Evolutionary conservation across 192 early-diverging fungal genomes (phyloP), one percentile per base, ranked within the genome.

Genomic region (Rhizophagus clarus): DNA sequence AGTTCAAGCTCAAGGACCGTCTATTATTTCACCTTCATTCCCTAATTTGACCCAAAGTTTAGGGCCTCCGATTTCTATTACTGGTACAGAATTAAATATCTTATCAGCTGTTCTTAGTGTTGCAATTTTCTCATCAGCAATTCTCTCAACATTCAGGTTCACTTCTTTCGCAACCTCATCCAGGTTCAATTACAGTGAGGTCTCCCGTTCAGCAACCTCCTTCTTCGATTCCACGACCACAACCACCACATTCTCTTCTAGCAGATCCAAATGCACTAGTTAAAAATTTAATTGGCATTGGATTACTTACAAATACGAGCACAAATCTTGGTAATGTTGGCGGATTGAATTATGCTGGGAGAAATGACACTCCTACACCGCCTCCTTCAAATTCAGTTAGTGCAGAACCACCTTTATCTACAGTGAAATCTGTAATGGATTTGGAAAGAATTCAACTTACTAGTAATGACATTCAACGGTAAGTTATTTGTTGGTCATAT

Each of bases 391-490:
- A 12, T 17, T 28, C 42, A 66, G 62, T 24, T 28, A 26, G 17
- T 28, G 34, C 28, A 22, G 72, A 47, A 24, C 45, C 72, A 24
- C 78, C 78, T 20, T 40, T 42, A 20, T 20, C 79, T 49, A 72
- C 67, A 42, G 31, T 49, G 22, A 49, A 72, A 56, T 56, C 51
- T 31, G 40, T 40, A 24, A 80, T 69, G 32, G 80, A 84, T 64
- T 74, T 77, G 49, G 85, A 83, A 14, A 70, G 69, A 49, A 89
- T 89, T 76, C 79, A 82, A n/a, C 37, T 89, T n/a, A 88, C 83
- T 0, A 86, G 83, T 31, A 83, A 88, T 61, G 88, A 88, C 62
- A 81, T 89, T 49, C 86, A 89, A 74, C 71, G 77, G 87, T 86
- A 83, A 64, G 63, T 81, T 12, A 24, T 70, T 40, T 40, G 24